These are phyloP conservation scores for Mrakia gelida DNA, from an alignment of 768 basidiomycete genomes.

Conservation along the genomic window DNA sequence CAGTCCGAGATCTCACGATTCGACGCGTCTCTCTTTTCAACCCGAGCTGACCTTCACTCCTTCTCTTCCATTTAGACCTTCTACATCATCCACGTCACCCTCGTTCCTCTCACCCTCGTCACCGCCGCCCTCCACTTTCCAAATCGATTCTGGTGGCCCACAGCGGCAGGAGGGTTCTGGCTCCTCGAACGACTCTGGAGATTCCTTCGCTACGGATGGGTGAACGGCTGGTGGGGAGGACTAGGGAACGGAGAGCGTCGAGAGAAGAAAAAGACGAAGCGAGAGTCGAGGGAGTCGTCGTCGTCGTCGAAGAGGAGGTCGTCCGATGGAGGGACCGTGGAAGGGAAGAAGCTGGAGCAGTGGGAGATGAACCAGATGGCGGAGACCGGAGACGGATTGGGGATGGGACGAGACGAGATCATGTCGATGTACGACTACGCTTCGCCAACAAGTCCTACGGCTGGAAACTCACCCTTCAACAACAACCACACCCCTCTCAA, in stretches of 20 bases:
- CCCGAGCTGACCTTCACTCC: not conserved
- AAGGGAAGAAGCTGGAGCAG: constrained; percentile 21
- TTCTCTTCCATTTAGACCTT: constrained; percentile 51
- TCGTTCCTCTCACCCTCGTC: constrained; percentile 61
- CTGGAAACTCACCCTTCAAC: not conserved
- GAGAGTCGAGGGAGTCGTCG: not conserved
- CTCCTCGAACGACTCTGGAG: constrained; percentile 59
- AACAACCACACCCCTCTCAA: not conserved
- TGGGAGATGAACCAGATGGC: constrained; percentile 28
- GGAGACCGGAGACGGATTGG: constrained; percentile 10
- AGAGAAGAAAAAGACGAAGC: constrained; percentile 15
- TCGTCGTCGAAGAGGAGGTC: not conserved
- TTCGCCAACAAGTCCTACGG: constrained; percentile 24
- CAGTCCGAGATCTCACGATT: constrained; percentile 24
- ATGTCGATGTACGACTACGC: constrained; percentile 21
- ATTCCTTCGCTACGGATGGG: constrained; percentile 54
- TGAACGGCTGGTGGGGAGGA: constrained; percentile 55
- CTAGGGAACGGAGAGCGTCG: constrained; percentile 31
- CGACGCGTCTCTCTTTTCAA: constrained; percentile 7
- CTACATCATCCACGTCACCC: constrained; percentile 60
- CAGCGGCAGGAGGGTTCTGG: constrained; percentile 61
- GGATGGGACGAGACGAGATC: constrained; percentile 21
- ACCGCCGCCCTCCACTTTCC: constrained; percentile 66
- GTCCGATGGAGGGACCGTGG: not conserved
- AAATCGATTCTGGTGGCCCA: constrained; percentile 64